Percentiles rank a stretch among this genome's conserved stretches.
Evolutionary conservation across 176 grass and related monocot species (phyloP).

Genomic region (Raddia distichophylla): DNA sequence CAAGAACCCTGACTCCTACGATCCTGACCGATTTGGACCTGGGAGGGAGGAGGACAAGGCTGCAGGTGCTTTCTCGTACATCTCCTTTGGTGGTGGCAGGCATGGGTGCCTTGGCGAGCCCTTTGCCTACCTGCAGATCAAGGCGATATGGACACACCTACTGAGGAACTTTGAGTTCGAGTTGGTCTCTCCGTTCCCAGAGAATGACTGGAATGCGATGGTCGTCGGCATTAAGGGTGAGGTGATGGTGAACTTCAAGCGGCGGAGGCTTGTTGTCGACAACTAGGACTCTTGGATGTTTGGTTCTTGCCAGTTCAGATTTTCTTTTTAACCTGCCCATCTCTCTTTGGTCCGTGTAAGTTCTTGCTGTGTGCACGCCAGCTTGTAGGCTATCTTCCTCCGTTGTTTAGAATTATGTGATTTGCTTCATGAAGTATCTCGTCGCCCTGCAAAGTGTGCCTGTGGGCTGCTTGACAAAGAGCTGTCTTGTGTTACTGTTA

Average conservation of each 20-base stretch:
- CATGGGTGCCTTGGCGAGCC: conserved; percentile 93
- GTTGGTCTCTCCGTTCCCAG: conserved; percentile 83
- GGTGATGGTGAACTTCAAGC: conserved; percentile 89
- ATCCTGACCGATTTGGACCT: conserved; percentile 72
- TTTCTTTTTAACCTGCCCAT: background rate
- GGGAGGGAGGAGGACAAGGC: conserved; percentile 94
- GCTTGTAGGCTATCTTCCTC: conserved; percentile 26
- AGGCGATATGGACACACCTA: conserved; percentile 89
- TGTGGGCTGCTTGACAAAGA: background rate
- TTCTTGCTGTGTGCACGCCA: conserved; percentile 7
- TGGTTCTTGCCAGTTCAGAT: background rate
- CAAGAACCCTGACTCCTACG: conserved; percentile 80
- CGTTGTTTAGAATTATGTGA: conserved; percentile 42
- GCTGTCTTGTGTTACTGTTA: background rate
- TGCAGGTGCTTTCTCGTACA: conserved; percentile 87
- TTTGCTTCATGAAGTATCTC: conserved; percentile 41
- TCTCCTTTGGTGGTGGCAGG: conserved; percentile 88
- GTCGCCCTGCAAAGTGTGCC: background rate
- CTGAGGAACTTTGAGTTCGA: conserved; percentile 98
- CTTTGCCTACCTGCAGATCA: conserved; percentile 94
- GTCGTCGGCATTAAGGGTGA: conserved; percentile 86
- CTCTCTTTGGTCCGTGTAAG: conserved; percentile 51
- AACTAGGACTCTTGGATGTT: conserved; percentile 39
- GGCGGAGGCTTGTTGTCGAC: conserved; percentile 69
- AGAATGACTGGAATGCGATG: conserved; percentile 94